Evolutionary conservation across 225 moss, liverwort and hornwort genomes (phyloP), one percentile per base, ranked within the genome.

Genomic region (Polytrichum commune): DNA sequence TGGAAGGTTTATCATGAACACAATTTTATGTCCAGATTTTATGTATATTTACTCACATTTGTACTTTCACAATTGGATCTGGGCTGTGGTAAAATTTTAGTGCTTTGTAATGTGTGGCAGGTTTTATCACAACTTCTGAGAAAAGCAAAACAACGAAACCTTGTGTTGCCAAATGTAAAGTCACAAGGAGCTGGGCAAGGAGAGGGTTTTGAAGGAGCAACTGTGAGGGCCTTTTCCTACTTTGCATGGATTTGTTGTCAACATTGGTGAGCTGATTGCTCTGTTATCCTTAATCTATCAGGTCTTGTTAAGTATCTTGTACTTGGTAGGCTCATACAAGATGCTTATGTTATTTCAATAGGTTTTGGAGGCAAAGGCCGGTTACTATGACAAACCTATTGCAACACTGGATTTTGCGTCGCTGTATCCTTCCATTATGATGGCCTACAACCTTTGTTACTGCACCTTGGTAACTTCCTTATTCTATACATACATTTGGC

Each of bases 401-500:
- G 97, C 97, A 66, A 98, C 97, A 56, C 79, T 98, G 69, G 97
- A 98, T 89, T 98, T 98, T 90, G 97, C 97, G 33, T 98, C 97
- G 18, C 83, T 98, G 5, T 98, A 98, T 68, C 97, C 97, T 27
- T 98, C 97, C 54, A 98, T 98, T 69, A 98, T 98, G 97, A 98
- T 98, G 97, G 97, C 97, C n/a, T 98, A 98, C 81, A 98, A 98
- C 76, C 90, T 98, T 65, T 98, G 97, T 75, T 98, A 98, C 74
- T 94, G 97, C 79, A 93, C 97, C 24, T 73, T 98, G 89, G 93
- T 93, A 90, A 62, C 19, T 65, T 74, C 28, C 58, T 33, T 22
- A 53, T 16, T 29, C 28, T 71, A 58, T 8, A 35, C 9, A 35
- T 35, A 35, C 46, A 46, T 46, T 46, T 46, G 46, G 46, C 16